Base-by-base conservation (phyloP, 2,329 filamentous ascomycete genomes). In the Phialophora verrucosa region DNA sequence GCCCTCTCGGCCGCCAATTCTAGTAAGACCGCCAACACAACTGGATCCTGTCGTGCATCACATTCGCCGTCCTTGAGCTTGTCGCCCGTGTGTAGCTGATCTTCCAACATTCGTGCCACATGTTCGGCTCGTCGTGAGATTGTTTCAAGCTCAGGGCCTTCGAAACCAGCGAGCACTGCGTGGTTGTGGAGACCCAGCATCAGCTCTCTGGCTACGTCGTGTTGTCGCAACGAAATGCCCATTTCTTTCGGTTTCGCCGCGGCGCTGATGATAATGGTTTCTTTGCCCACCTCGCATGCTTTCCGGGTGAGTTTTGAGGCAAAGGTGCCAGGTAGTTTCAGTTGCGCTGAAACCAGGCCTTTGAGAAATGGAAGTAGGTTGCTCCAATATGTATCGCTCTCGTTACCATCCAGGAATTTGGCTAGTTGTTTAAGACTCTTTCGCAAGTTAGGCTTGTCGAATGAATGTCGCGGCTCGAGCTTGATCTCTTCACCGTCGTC, bases 1-100 rank as follows among this genome's bases (percentile, higher is more conserved):
- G 80, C 78, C 47, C 76, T 74, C n/a, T 80, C 77, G 29, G 82
- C 80, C 67, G 77, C 77, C 17, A 85, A 73, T 59, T 83, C 78
- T 7, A 84, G 73, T 20, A 83, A 66, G 2, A 78, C 73, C 25
- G 76, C 81, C 53, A 81, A 75, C 20, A 83, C 76, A 29, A 78
- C 77, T 1, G 81, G 80, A 62, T 75, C 74, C 54, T 71, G 72
- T 68, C 80, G 78, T 11, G 79, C 75, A 60, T 83, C 78, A 8
- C 53, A 59, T 23, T 67, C 64, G 35, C 61, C 61, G n/a, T 60
- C 29, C 25, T 59, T 55, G 29, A 67, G 51, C 58, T 64, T 62
- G 35, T 35, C 47, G 7, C 58, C 58, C 23, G 59, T 65, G 63
- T 80, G 77, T 57, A 77, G 72, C n/a, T 74, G 72, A 3, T 71